A percentile compares a stretch with the other conserved stretches of the same genome.
Evolutionary conservation across 2,329 filamentous ascomycete species (phyloP).

Genomic region (Exutisphaerella laricina): DNA sequence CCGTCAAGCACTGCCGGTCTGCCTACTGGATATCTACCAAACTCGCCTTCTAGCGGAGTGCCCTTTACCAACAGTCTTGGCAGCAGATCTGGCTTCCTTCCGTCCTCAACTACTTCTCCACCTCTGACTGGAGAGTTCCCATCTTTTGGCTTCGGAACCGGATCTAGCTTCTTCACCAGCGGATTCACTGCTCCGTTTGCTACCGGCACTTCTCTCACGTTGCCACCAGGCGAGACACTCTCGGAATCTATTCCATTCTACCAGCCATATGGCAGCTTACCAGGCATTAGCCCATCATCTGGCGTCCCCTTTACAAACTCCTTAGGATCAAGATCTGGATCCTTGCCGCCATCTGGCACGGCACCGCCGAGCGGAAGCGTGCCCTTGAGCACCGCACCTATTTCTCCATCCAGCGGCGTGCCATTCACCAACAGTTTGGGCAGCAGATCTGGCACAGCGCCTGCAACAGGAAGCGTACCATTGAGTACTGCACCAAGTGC

Average conservation of each 20-base stretch:
- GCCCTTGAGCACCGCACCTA: neutral
- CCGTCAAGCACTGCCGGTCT: neutral
- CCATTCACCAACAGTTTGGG: slow-evolving; percentile 11
- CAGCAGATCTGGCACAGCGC: neutral
- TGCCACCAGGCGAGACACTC: neutral
- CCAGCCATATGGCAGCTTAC: neutral
- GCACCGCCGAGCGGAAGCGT: neutral
- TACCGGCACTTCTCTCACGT: neutral
- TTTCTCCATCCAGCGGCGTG: neutral
- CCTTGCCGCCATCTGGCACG: slow-evolving; percentile 2
- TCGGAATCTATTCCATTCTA: neutral
- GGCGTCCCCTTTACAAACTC: slow-evolving; percentile 6
- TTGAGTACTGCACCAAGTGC: neutral
- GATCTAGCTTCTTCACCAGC: slow-evolving; percentile 1
- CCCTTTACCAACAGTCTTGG: slow-evolving; percentile 1
- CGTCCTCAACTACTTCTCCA: neutral
- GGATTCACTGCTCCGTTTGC: slow-evolving; percentile 1
- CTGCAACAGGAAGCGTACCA: slow-evolving; percentile 5
- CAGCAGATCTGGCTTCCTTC: slow-evolving; percentile 2
- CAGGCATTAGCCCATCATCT: neutral
- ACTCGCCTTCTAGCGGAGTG: slow-evolving; percentile 1
- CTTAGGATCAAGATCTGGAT: neutral
- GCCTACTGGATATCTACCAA: neutral
- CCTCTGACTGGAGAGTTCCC: neutral
- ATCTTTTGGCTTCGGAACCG: neutral